A percentile compares a stretch with the other conserved stretches of the same genome.
Evolutionary conservation across 2,329 filamentous ascomycete species (phyloP).

Genomic region (Hypoxylon sp.): DNA sequence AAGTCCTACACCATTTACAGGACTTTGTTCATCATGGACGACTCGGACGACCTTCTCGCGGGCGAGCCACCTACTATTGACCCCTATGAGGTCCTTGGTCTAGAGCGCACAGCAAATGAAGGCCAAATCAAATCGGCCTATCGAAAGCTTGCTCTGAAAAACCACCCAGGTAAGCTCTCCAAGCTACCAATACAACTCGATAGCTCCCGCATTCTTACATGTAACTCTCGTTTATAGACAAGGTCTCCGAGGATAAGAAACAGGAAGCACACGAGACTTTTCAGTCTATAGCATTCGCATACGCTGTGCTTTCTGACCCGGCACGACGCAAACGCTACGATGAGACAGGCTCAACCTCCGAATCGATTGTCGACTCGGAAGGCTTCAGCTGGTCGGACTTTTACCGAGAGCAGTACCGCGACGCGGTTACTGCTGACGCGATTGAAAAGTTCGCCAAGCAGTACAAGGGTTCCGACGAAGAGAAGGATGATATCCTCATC

Average conservation of each 20-base stretch:
- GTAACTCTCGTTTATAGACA: slow-evolving; percentile 69
- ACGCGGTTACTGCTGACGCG: slow-evolving; percentile 78
- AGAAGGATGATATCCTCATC: slow-evolving; percentile 80
- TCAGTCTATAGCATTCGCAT: slow-evolving; percentile 92
- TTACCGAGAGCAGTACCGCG: slow-evolving; percentile 85
- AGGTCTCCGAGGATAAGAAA: slow-evolving; percentile 76
- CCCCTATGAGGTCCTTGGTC: slow-evolving; percentile 83
- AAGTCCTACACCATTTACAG: slow-evolving; percentile 23
- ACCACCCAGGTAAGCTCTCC: slow-evolving; percentile 79
- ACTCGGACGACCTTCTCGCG: slow-evolving; percentile 65
- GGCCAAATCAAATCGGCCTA: slow-evolving; percentile 92
- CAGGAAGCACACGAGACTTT: slow-evolving; percentile 83
- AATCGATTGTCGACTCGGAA: slow-evolving; percentile 80
- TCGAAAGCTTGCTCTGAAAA: slow-evolving; percentile 87
- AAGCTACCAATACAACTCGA: neutral
- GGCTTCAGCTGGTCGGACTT: slow-evolving; percentile 93
- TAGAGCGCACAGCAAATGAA: slow-evolving; percentile 78
- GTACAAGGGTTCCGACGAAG: slow-evolving; percentile 90
- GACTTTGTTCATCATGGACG: slow-evolving; percentile 58
- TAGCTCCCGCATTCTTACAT: slow-evolving; percentile 19
- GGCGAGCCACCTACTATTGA: slow-evolving; percentile 74
- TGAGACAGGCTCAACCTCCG: slow-evolving; percentile 87
- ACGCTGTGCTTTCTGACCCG: slow-evolving; percentile 89
- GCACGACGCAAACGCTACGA: slow-evolving; percentile 88
- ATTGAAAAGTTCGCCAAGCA: slow-evolving; percentile 81